Percentiles rank a stretch among this genome's conserved stretches.
Evolutionary conservation across 345 rosid species (phyloP).

Genomic region (Carallia brachiata): DNA sequence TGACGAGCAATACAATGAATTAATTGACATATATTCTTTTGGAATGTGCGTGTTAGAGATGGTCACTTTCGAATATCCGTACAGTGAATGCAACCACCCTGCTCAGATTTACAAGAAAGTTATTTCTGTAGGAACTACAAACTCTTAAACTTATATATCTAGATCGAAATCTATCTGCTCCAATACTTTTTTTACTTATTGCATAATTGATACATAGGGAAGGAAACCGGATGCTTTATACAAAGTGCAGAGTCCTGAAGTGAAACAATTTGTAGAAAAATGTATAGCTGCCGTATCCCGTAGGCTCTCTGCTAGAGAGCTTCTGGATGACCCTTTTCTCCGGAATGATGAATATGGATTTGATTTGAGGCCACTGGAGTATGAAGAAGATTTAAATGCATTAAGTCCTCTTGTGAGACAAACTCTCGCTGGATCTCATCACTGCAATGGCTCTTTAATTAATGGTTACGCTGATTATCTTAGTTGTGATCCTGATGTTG

Average conservation of each 20-base stretch:
- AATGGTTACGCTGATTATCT: constrained; percentile 9
- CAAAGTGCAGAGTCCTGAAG: constrained; percentile 73
- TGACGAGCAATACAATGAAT: constrained; percentile 89
- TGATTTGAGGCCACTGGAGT: constrained; percentile 46
- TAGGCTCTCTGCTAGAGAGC: constrained; percentile 83
- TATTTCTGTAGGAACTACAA: constrained; percentile 59
- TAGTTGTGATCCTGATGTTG: constrained; percentile 23
- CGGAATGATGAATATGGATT: constrained; percentile 51
- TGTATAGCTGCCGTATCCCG: constrained; percentile 73
- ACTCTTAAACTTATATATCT: constrained; percentile 4
- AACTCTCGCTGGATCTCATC: constrained; percentile 37
- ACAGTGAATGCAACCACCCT: constrained; percentile 86
- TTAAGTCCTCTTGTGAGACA: constrained; percentile 45
- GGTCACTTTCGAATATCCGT: constrained; percentile 96
- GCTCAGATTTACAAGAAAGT: constrained; percentile 99
- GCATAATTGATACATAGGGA: constrained; percentile 51
- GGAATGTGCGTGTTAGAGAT: constrained; percentile 98
- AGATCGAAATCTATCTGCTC: background rate
- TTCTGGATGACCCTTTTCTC: constrained; percentile 79
- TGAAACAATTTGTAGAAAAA: constrained; percentile 72
- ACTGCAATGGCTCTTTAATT: constrained; percentile 25
- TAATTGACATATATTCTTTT: constrained; percentile 91
- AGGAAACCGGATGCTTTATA: constrained; percentile 84
- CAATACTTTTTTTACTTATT: constrained; percentile 2
- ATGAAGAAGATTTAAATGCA: constrained; percentile 38